phyloP scores from a whole-genome alignment of 2,329 filamentous ascomycete genomes.

The Ophiostoma ips region DNA sequence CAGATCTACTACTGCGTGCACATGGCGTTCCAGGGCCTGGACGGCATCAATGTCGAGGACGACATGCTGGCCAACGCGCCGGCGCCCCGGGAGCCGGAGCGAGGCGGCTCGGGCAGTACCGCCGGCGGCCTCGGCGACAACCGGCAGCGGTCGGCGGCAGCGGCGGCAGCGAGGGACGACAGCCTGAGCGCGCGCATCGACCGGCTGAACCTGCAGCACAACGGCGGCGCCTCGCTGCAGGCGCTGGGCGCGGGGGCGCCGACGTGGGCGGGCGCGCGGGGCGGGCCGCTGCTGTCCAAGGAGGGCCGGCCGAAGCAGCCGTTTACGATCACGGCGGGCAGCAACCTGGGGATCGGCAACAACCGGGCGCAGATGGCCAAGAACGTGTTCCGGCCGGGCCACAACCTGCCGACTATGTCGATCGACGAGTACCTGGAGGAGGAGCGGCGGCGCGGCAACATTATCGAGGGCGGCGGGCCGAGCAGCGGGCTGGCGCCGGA shows the following conservation, averaged over 20 bases:
- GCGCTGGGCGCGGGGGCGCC: conserved; percentile 23
- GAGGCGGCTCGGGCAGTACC: conserved; percentile 49
- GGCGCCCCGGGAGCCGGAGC: conserved; percentile 28
- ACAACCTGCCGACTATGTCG: conserved; percentile 91
- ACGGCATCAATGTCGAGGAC: conserved; percentile 71
- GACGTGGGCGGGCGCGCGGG: conserved; percentile 4
- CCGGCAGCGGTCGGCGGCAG: conserved; percentile 4
- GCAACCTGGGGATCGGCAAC: conserved; percentile 23
- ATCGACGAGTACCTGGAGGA: conserved; percentile 97
- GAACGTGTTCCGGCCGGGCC: conserved; percentile 78
- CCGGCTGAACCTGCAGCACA: not conserved
- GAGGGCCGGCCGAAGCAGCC: conserved; percentile 78
- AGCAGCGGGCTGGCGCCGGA: conserved; percentile 53
- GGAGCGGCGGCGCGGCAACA: conserved; percentile 68
- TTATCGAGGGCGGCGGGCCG: conserved; percentile 82
- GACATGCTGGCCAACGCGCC: conserved; percentile 69
- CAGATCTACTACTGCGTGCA: conserved; percentile 62
- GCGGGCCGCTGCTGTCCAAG: conserved; percentile 56
- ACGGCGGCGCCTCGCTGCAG: conserved; percentile 24
- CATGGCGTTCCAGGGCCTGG: conserved; percentile 73
- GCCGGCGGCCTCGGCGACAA: conserved; percentile 22
- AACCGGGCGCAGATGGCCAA: conserved; percentile 60
- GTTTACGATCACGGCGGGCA: conserved; percentile 56
- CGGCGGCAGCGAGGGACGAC: conserved; percentile 24
- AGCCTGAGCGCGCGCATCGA: conserved; percentile 51